These are phyloP conservation scores for Mucor plumbeus DNA, from an alignment of 371 early-diverging fungal genomes.

Conservation along the genomic window DNA sequence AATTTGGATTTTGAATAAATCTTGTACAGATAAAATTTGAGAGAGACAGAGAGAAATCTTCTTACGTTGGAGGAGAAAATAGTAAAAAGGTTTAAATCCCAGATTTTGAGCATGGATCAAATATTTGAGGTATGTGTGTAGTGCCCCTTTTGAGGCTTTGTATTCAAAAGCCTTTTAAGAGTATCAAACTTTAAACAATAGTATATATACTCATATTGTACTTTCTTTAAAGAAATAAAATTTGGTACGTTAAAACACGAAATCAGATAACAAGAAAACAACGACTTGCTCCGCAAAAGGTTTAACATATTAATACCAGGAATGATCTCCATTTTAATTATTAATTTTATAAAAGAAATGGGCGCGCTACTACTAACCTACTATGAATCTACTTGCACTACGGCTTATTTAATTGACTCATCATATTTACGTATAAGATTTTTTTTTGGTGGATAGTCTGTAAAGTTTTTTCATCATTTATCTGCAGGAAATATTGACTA, in stretches of 20 bases:
- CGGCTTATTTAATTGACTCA: not conserved
- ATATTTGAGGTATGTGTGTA: too few species aligned
- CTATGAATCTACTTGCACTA: not conserved
- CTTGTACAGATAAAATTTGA: not conserved
- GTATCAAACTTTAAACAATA: too few species aligned
- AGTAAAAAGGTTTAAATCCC: not conserved
- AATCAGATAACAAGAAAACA: not conserved
- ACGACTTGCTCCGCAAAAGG: not conserved
- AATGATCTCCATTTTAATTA: not conserved
- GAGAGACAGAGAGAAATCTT: not conserved
- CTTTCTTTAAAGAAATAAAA: not conserved
- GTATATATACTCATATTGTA: not conserved
- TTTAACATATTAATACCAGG: not conserved
- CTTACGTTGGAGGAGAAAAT: not conserved
- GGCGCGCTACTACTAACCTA: constrained; percentile 1
- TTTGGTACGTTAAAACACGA: not conserved
- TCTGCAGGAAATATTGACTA: not conserved
- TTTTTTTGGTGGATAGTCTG: not conserved
- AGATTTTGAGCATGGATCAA: not conserved
- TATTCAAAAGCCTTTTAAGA: not conserved
- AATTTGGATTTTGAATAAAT: not conserved
- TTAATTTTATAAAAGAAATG: not conserved
- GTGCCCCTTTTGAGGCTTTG: not conserved
- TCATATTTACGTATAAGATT: not conserved
- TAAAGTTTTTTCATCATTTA: not conserved